Evolutionary conservation across 208 protist genomes (phyloP).

Genomic region (Trichomonas vaginalis): DNA sequence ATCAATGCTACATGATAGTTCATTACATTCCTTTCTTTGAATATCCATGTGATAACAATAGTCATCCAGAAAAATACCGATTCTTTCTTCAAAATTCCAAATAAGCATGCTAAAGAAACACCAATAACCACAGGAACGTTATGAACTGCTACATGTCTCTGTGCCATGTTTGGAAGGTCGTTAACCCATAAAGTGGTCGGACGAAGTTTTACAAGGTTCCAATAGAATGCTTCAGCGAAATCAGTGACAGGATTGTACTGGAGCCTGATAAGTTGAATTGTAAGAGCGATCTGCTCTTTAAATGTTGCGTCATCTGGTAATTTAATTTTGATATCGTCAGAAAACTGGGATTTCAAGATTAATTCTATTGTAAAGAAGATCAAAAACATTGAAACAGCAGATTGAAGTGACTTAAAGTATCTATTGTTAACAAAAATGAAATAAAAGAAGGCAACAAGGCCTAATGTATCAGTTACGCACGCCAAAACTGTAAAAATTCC

Average conservation of each 20-base stretch:
- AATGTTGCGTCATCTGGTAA: neutral
- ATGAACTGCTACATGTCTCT: neutral
- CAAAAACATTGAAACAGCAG: neutral
- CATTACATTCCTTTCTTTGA: neutral
- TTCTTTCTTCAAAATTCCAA: neutral
- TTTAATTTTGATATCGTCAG: neutral
- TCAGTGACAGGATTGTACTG: neutral
- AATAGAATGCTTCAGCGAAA: neutral
- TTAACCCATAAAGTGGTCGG: neutral
- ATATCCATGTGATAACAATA: neutral
- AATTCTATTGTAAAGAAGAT: neutral
- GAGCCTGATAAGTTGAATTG: neutral
- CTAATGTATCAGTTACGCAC: neutral
- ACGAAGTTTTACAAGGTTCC: neutral
- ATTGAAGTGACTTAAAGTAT: neutral
- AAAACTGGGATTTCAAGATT: neutral
- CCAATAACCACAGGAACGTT: neutral
- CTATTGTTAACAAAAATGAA: neutral
- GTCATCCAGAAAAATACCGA: neutral
- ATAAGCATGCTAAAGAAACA: neutral
- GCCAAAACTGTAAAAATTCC: neutral
- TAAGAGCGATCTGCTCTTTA: neutral
- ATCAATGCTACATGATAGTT: neutral
- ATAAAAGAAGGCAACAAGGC: neutral
- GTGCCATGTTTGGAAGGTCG: neutral